Evolutionary conservation across 768 basidiomycete genomes (phyloP).

Genomic region (Auriscalpium vulgare): DNA sequence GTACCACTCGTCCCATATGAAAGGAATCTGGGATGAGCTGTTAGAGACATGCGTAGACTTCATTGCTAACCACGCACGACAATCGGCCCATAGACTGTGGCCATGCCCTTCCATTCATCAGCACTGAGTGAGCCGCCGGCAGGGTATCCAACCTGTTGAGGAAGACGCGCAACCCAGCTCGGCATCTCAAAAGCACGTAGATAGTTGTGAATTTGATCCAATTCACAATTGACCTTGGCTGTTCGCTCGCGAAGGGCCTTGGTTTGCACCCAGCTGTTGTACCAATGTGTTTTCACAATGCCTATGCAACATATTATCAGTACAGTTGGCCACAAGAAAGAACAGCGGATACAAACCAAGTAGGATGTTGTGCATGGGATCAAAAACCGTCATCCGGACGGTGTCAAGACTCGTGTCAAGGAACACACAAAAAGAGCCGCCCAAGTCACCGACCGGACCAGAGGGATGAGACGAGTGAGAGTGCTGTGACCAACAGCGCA

Average conservation of each 20-base stretch:
- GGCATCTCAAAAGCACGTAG: slow-evolving; percentile 19
- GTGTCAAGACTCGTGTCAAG: too few species aligned
- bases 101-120: slow-evolving; percentile 23
- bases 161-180: slow-evolving; percentile 21
- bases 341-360: neutral
- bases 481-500: too few species aligned
- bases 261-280: slow-evolving; percentile 15
- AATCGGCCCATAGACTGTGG: slow-evolving; percentile 16
- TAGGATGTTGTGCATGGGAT: slow-evolving; percentile 14
- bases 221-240: neutral
- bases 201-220: neutral
- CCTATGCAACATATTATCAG: slow-evolving; percentile 6
- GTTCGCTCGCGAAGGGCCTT: neutral
- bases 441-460: too few species aligned
- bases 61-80: slow-evolving; percentile 12
- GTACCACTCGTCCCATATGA: neutral
- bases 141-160: slow-evolving; percentile 22
- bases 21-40: neutral
- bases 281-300: slow-evolving; percentile 22
- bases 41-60: neutral
- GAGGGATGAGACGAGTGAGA: too few species aligned
- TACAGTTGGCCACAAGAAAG: neutral
- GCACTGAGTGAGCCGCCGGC: slow-evolving; percentile 23
- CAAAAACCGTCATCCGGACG: slow-evolving; percentile 11
- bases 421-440: too few species aligned